phyloP scores from a whole-genome alignment of 2,329 filamentous ascomycete genomes.

The Penicillium sp. region DNA sequence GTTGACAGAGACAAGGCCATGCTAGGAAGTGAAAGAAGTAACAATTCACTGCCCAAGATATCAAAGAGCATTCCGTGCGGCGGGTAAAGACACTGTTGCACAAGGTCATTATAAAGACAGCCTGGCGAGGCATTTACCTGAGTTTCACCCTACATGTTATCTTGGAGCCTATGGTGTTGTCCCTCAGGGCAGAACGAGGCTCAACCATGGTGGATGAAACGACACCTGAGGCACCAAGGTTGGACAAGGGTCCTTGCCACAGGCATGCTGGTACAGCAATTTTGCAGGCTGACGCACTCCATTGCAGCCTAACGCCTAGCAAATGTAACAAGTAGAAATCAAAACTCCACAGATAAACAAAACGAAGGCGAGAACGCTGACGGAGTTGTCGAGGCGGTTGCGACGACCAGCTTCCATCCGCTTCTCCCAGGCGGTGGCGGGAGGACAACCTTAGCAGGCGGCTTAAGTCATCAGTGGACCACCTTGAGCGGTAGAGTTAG shows the following conservation, averaged over 20 bases:
- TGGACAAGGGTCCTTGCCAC: neutral
- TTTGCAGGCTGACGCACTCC: conserved; percentile 10
- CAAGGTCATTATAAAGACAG: conserved; percentile 4
- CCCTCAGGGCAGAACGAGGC: conserved; percentile 14
- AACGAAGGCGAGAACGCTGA: neutral
- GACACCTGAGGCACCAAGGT: conserved; percentile 10
- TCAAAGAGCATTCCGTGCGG: neutral
- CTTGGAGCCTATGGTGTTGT: conserved; percentile 12
- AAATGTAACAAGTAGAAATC: neutral
- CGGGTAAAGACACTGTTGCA: neutral
- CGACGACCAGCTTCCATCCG: conserved; percentile 44
- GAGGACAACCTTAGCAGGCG: conserved; percentile 19
- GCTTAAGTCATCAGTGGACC: conserved; percentile 39
- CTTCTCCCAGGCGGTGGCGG: conserved; percentile 41
- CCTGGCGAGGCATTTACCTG: conserved; percentile 15
- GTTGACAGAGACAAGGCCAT: neutral
- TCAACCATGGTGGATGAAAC: conserved; percentile 8
- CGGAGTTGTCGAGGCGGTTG: conserved; percentile 10
- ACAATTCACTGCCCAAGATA: neutral
- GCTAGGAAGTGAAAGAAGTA: neutral
- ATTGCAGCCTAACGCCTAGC: neutral
- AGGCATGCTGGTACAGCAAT: neutral
- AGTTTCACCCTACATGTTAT: neutral
- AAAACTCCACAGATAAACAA: neutral
- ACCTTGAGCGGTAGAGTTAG: conserved; percentile 20